Evolutionary conservation across 202 grass and related monocot species (phyloP).

Genomic region (Saccharum hybrid): DNA sequence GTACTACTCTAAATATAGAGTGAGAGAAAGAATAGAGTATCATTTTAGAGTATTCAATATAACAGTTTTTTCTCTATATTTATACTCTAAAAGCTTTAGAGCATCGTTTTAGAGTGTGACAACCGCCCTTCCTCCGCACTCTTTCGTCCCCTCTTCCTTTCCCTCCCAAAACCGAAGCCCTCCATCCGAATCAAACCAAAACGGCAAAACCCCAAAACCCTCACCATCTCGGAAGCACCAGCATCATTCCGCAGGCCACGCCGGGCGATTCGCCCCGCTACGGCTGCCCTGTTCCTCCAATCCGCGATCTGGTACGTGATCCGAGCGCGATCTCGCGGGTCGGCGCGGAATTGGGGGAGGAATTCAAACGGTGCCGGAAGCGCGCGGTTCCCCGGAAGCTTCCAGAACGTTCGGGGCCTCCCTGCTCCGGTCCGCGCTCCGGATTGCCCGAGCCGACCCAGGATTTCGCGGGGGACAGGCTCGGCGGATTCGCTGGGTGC

Average conservation of each 20-base stretch:
- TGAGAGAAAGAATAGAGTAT: too few relatives aligned
- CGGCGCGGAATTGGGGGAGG: slow-evolving; percentile 36
- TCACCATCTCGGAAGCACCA: not conserved
- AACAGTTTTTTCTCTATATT: too few relatives aligned
- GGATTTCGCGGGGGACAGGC: slow-evolving; percentile 38
- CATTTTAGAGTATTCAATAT: too few relatives aligned
- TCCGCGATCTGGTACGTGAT: not conserved
- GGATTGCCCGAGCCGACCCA: not conserved
- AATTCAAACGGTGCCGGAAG: slow-evolving; percentile 23
- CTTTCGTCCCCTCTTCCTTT: not conserved
- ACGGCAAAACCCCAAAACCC: slow-evolving; percentile 46
- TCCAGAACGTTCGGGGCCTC: slow-evolving; percentile 5
- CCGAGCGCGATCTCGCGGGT: not conserved
- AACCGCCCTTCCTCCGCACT: not conserved
- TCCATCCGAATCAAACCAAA: slow-evolving; percentile 24
- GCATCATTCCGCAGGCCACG: not conserved
- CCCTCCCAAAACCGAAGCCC: slow-evolving; percentile 32
- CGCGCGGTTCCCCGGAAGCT: slow-evolving; percentile 30
- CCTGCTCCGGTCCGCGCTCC: not conserved
- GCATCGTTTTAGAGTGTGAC: too few relatives aligned
- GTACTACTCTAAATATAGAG: too few relatives aligned
- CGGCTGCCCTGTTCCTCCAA: not conserved
- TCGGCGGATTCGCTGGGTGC: slow-evolving; percentile 1
- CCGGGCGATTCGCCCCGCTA: not conserved
- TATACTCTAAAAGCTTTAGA: too few relatives aligned